Conservation (phyloP, 1,284 basidiomycete genomes). For the Ustilago bromivora region DNA sequence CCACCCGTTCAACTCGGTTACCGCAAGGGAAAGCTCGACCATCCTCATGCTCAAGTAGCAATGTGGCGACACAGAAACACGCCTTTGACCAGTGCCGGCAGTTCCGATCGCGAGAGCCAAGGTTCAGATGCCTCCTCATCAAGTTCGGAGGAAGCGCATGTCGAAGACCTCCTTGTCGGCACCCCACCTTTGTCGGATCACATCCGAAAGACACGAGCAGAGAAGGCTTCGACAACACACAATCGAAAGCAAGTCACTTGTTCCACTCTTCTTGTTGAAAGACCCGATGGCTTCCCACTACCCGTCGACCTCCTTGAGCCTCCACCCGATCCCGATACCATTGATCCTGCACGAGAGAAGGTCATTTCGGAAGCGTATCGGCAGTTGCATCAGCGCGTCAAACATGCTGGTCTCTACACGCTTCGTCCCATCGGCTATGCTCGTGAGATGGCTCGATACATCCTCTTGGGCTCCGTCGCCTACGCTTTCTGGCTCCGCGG, state of each 20-base stretch:
- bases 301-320: slow-evolving; percentile 68
- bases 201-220: background rate
- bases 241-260: background rate
- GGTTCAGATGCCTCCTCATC: slow-evolving; percentile 14
- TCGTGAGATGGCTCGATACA: slow-evolving; percentile 84
- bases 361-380: slow-evolving; percentile 84
- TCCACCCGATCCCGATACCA: slow-evolving; percentile 68
- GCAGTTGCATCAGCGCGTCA: slow-evolving; percentile 80
- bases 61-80: slow-evolving; percentile 55
- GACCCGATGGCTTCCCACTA: slow-evolving; percentile 58
- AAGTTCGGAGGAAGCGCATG: slow-evolving; percentile 17
- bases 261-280: slow-evolving; percentile 21
- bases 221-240: background rate
- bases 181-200: background rate
- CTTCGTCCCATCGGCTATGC: slow-evolving; percentile 91
- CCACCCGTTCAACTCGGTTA: slow-evolving; percentile 89
- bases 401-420: slow-evolving; percentile 84
- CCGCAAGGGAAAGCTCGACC: slow-evolving; percentile 62
- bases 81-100: slow-evolving; percentile 11
- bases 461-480: slow-evolving; percentile 76
- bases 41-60: slow-evolving; percentile 64
- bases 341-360: slow-evolving; percentile 76
- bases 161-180: slow-evolving; percentile 17
- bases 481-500: slow-evolving; percentile 74
- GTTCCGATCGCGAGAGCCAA: slow-evolving; percentile 18